A percentile compares a stretch with the other conserved stretches of the same genome.
phyloP scores from a whole-genome alignment of 768 basidiomycete genomes.

The Hypholoma sublateritium region DNA sequence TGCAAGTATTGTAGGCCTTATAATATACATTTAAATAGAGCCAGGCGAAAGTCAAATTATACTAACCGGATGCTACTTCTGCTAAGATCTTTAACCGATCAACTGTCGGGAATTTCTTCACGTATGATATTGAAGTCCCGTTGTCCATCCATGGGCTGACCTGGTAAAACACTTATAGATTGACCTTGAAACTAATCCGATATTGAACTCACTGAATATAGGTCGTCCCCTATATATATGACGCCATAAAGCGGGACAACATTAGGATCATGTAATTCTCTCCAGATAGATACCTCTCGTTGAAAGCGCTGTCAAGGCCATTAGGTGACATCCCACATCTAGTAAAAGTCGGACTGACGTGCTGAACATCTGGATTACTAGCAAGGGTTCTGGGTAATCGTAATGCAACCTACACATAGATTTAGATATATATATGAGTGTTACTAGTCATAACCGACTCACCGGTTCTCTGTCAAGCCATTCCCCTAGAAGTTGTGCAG shows the following conservation, averaged over 20 bases:
- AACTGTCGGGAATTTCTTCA: slow-evolving; percentile 27
- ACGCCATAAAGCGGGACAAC: slow-evolving; percentile 40
- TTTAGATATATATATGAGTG: neutral
- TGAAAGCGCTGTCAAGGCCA: slow-evolving; percentile 34
- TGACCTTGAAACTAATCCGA: neutral
- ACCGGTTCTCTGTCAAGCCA: slow-evolving; percentile 42
- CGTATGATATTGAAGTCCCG: slow-evolving; percentile 36
- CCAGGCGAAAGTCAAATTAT: neutral
- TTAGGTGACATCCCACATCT: neutral
- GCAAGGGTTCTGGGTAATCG: slow-evolving; percentile 34
- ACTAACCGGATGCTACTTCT: slow-evolving; percentile 37
- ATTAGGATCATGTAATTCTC: slow-evolving; percentile 39
- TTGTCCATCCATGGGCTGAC: slow-evolving; percentile 49
- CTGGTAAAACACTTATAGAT: slow-evolving; percentile 18
- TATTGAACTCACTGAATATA: slow-evolving; percentile 29
- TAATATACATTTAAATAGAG: neutral
- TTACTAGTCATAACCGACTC: slow-evolving; percentile 1
- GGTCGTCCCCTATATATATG: slow-evolving; percentile 29
- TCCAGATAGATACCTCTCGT: slow-evolving; percentile 42
- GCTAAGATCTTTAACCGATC: slow-evolving; percentile 37
- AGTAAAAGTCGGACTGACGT: slow-evolving; percentile 20
- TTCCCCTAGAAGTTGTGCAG: slow-evolving; percentile 26
- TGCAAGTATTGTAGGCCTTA: slow-evolving; percentile 44
- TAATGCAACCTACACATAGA: slow-evolving; percentile 35
- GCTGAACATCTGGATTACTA: slow-evolving; percentile 31